Percentiles rank a stretch among this genome's conserved stretches.
phyloP scores from a whole-genome alignment of 352 stramenopile species.

The Phytophthora parvispora region DNA sequence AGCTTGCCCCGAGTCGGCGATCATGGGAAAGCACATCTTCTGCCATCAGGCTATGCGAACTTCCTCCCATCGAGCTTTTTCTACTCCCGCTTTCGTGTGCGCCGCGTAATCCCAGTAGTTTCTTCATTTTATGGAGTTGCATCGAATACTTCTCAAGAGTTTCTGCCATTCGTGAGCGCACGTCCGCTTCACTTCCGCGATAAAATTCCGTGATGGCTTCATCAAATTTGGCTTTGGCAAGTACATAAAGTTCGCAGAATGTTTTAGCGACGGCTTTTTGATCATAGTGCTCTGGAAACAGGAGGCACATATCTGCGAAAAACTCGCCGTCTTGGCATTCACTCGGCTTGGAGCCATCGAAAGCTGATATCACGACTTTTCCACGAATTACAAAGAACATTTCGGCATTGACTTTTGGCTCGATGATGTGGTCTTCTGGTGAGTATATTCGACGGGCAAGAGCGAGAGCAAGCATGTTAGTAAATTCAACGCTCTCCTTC shows the following conservation, averaged over 20 bases:
- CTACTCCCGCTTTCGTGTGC: conserved; percentile 24
- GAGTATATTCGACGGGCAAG: conserved; percentile 70
- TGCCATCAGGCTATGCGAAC: conserved; percentile 1
- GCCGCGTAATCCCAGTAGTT: conserved; percentile 69
- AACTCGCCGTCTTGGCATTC: conserved; percentile 75
- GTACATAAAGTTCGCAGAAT: conserved; percentile 85
- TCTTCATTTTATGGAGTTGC: conserved; percentile 82
- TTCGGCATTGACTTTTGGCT: conserved; percentile 79
- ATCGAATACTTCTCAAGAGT: conserved; percentile 71
- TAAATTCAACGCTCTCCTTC: conserved; percentile 79
- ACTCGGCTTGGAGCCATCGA: conserved; percentile 58
- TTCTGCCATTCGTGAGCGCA: conserved; percentile 47
- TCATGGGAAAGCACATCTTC: not conserved
- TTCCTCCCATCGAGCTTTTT: conserved; percentile 1
- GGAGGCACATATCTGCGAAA: conserved; percentile 72
- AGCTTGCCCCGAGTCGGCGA: conserved; percentile 36
- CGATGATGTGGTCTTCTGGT: conserved; percentile 68
- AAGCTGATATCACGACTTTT: conserved; percentile 59
- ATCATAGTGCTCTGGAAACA: conserved; percentile 67
- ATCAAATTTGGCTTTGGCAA: conserved; percentile 76
- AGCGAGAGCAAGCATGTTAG: conserved; percentile 67
- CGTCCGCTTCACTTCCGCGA: conserved; percentile 36
- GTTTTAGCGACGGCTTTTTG: conserved; percentile 82
- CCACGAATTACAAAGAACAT: conserved; percentile 85
- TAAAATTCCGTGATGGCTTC: conserved; percentile 70